Base-by-base conservation (phyloP, 2,329 filamentous ascomycete species). In the Claviceps digitariae region DNA sequence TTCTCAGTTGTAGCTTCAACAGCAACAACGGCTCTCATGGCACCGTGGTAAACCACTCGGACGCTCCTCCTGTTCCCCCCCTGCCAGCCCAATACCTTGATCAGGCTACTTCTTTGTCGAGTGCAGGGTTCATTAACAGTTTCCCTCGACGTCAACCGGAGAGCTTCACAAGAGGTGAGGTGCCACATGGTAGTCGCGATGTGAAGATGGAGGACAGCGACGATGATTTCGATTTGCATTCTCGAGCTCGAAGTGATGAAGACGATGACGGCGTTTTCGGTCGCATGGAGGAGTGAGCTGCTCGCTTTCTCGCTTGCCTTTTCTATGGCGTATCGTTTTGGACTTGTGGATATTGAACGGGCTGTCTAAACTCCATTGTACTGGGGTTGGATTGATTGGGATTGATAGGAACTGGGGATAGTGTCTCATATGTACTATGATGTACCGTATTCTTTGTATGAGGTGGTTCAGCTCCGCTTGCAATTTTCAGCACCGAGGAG, bases 241-340 rank as follows among this genome's bases (percentile, higher is more conserved):
- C 75, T 50, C 77, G 80, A 53, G 79, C 79, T 50, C 79, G 85
- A 57, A 85, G 83, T 67, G 87, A 94, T 61, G 90, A 95, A 61
- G 90, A 95, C 57, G 91, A 97, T 60, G 90, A 96, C 59, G 90
- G 90, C 64, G 86, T 97, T 62, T 98, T 98, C 74, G 90, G 90
- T 54, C 82, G 82, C 60, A 97, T 97, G 91, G 93, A 98, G 71
- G 89, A 95, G 69, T 93, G 76, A 72, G 31, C 58, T 58, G 58
- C 52, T 25, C 23, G 31, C 48, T 29, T 31, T 17, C 15, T 17
- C n/a, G 41, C 41, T 21, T 44, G 20, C 21, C 45, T 4, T 27
- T 48, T 25, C 27, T 10, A 27, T 27, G 12, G 27, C 41, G n/a
- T 38, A 10, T 23, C 50, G 17, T 44, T 53, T 41, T 50, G 34